Percentiles rank a stretch among this genome's conserved stretches.
These are phyloP conservation scores for Fusarium ambrosium DNA, from an alignment of 2,329 filamentous ascomycete species.

Conservation along the genomic window DNA sequence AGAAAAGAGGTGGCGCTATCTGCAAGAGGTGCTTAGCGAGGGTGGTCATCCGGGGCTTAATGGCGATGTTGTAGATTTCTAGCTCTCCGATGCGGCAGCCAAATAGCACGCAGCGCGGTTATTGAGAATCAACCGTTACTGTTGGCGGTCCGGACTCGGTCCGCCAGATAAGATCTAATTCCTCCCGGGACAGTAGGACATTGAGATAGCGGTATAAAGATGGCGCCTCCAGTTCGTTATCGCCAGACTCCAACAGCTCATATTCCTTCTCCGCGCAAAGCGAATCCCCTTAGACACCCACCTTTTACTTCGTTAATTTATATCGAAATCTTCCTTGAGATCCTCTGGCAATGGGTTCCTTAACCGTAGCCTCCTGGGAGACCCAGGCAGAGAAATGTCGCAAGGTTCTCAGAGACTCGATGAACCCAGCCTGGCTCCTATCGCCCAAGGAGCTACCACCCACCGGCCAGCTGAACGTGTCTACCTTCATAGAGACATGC, in stretches of 20 bases:
- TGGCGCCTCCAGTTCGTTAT: neutral
- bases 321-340: neutral
- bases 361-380: constrained; percentile 3
- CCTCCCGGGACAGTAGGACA: neutral
- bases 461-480: neutral
- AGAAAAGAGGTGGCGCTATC: neutral
- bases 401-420: constrained; percentile 2
- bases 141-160: neutral
- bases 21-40: neutral
- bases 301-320: neutral
- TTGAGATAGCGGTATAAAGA: neutral
- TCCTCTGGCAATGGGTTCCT: neutral
- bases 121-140: neutral
- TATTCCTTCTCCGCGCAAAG: neutral
- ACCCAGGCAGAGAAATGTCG: constrained; percentile 23
- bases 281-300: neutral
- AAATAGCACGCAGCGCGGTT: neutral
- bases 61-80: neutral
- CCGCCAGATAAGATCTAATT: neutral
- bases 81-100: neutral
- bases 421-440: constrained; percentile 19
- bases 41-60: neutral
- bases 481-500: neutral
- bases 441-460: constrained; percentile 13
- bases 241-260: neutral